Percentiles rank a stretch among this genome's conserved stretches.
Evolutionary conservation across 768 basidiomycete species (phyloP).

Genomic region (Podaxis sp.): DNA sequence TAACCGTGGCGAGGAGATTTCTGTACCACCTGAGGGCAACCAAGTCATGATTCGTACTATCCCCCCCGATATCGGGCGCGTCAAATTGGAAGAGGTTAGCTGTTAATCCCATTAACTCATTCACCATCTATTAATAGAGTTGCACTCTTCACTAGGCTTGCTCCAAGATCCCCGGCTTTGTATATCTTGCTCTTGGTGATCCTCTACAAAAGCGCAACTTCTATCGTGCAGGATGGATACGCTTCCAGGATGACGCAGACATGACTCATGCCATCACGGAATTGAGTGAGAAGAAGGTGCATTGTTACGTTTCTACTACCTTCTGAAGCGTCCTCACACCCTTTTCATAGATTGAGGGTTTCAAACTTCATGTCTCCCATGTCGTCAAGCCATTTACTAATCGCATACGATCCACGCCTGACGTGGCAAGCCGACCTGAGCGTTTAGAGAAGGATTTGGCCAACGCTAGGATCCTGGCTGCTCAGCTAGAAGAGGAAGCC

Average conservation of each 20-base stretch:
- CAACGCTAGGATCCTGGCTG: constrained; percentile 70
- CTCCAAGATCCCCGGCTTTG: constrained; percentile 72
- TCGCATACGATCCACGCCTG: constrained; percentile 77
- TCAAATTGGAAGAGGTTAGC: constrained; percentile 83
- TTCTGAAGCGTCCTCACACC: constrained; percentile 12
- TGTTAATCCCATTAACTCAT: constrained; percentile 15
- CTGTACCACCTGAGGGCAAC: constrained; percentile 73
- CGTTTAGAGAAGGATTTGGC: constrained; percentile 79
- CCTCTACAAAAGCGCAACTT: constrained; percentile 91
- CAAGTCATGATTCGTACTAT: constrained; percentile 96
- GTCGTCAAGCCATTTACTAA: constrained; percentile 76
- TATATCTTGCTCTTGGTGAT: constrained; percentile 89
- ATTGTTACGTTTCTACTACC: constrained; percentile 15
- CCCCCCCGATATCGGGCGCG: constrained; percentile 86
- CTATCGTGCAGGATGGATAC: constrained; percentile 93
- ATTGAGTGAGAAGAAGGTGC: constrained; percentile 83
- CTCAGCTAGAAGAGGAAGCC: constrained; percentile 73
- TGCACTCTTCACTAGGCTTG: constrained; percentile 54
- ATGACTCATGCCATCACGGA: constrained; percentile 71
- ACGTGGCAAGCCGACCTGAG: constrained; percentile 76
- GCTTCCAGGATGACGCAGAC: constrained; percentile 82
- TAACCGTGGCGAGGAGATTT: constrained; percentile 71
- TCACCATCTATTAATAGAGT: constrained; percentile 9
- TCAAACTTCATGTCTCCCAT: constrained; percentile 89
- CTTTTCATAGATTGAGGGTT: constrained; percentile 76